These are phyloP conservation scores for Vitis rupestris DNA, from an alignment of 164 flowering plant genomes.

Conservation along the genomic window DNA sequence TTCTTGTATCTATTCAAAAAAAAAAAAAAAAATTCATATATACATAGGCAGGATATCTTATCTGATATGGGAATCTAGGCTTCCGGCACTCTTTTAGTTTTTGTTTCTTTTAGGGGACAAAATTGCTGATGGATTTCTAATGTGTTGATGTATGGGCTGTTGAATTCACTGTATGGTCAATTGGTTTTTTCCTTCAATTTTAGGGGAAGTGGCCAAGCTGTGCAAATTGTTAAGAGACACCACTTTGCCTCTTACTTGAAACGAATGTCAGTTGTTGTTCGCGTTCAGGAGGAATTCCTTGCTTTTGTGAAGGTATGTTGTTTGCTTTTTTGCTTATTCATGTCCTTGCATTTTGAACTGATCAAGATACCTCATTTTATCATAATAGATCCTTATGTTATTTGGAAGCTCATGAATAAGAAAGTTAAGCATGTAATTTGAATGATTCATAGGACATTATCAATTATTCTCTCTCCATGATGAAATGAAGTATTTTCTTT, in stretches of 20 bases:
- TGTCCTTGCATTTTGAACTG: too few species aligned
- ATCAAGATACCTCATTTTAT: neutral
- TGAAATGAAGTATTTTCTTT: too few species aligned
- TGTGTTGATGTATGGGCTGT: neutral
- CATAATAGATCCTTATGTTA: neutral
- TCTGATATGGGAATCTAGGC: neutral
- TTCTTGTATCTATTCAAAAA: too few species aligned
- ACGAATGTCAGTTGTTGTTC: constrained; percentile 96
- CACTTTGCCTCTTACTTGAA: constrained; percentile 98
- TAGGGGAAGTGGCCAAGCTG: constrained; percentile 78
- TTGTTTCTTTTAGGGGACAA: neutral
- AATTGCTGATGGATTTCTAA: neutral
- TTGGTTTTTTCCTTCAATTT: constrained; percentile 6
- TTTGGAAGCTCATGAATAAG: too few species aligned
- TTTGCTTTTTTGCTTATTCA: neutral
- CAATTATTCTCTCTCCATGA: too few species aligned
- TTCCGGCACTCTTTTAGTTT: neutral
- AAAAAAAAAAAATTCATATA: too few species aligned
- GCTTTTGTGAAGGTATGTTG: constrained; percentile 87
- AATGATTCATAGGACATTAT: too few species aligned
- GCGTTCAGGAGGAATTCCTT: constrained; percentile 79
- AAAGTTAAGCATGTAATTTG: too few species aligned
- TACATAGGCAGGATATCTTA: neutral
- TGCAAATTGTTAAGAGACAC: constrained; percentile 92
- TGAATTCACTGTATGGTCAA: neutral